These are phyloP conservation scores for Salix caprea DNA, from an alignment of 345 rosid genomes.

Conservation along the genomic window DNA sequence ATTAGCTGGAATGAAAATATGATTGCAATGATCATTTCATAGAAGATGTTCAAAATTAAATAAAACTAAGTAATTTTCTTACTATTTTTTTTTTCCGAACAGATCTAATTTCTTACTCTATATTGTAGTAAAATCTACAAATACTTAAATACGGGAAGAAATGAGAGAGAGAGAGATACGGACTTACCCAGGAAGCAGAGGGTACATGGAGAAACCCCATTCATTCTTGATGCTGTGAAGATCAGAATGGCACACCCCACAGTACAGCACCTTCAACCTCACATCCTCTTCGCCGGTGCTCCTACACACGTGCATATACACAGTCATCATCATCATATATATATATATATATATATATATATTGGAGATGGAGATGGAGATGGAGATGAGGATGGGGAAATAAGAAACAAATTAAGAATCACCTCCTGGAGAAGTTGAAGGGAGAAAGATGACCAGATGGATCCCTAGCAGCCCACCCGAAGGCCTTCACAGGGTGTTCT, in stretches of 20 bases:
- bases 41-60: too few species aligned
- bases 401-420: neutral
- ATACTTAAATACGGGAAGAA: too few species aligned
- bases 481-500: neutral
- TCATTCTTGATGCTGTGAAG: neutral
- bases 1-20: too few species aligned
- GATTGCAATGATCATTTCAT: too few species aligned
- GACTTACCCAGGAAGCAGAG: slow-evolving; percentile 8
- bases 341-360: neutral
- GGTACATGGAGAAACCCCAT: slow-evolving; percentile 1
- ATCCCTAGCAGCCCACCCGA: slow-evolving; percentile 4
- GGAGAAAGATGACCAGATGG: slow-evolving; percentile 1
- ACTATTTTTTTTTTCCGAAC: too few species aligned
- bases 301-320: neutral
- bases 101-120: too few species aligned
- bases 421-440: slow-evolving; percentile 5
- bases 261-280: neutral
- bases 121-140: too few species aligned
- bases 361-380: neutral
- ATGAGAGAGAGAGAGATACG: too few species aligned
- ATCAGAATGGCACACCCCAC: slow-evolving; percentile 5
- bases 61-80: too few species aligned
- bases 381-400: neutral
- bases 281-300: neutral
- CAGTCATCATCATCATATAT: neutral